Percentiles rank a stretch among this genome's conserved stretches.
Conservation (phyloP, 176 grass and related monocot species). For the Secale cereale region DNA sequence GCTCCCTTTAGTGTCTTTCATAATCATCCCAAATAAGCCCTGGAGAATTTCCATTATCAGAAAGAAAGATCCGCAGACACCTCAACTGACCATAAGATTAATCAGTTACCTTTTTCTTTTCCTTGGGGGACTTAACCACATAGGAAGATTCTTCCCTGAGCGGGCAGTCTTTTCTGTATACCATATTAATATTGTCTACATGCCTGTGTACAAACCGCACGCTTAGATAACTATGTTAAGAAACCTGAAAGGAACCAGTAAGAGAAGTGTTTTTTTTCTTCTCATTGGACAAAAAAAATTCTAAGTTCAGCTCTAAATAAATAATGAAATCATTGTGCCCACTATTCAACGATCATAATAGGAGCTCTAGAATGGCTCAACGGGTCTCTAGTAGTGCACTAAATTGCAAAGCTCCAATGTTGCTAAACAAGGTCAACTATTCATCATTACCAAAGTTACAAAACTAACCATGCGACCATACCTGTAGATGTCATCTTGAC, state of each 20-base stretch:
- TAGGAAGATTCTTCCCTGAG: slow-evolving; percentile 56
- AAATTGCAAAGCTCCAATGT: background rate
- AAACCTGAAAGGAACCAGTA: slow-evolving; percentile 7
- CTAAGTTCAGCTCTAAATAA: slow-evolving; percentile 4
- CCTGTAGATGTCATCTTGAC: slow-evolving; percentile 78
- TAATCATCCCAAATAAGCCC: slow-evolving; percentile 83
- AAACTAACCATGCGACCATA: slow-evolving; percentile 40
- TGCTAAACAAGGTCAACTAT: background rate
- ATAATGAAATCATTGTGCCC: slow-evolving; percentile 2
- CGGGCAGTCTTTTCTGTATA: slow-evolving; percentile 50
- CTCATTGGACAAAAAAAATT: background rate
- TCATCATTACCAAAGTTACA: slow-evolving; percentile 7
- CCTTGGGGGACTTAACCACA: slow-evolving; percentile 65
- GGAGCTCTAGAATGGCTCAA: slow-evolving; percentile 13
- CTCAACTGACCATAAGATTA: slow-evolving; percentile 12
- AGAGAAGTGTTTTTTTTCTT: background rate
- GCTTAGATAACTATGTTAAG: slow-evolving; percentile 22
- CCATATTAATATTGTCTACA: slow-evolving; percentile 62
- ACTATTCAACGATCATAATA: background rate
- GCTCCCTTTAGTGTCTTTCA: slow-evolving; percentile 85
- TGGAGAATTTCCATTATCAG: slow-evolving; percentile 39
- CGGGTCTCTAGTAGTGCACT: slow-evolving; percentile 1
- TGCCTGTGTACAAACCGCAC: slow-evolving; percentile 47
- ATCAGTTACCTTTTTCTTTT: slow-evolving; percentile 80
- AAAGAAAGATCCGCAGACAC: slow-evolving; percentile 3